Evolutionary conservation across 768 basidiomycete genomes (phyloP), one percentile per base, ranked within the genome.

Genomic region (Fomitopsis serialis): DNA sequence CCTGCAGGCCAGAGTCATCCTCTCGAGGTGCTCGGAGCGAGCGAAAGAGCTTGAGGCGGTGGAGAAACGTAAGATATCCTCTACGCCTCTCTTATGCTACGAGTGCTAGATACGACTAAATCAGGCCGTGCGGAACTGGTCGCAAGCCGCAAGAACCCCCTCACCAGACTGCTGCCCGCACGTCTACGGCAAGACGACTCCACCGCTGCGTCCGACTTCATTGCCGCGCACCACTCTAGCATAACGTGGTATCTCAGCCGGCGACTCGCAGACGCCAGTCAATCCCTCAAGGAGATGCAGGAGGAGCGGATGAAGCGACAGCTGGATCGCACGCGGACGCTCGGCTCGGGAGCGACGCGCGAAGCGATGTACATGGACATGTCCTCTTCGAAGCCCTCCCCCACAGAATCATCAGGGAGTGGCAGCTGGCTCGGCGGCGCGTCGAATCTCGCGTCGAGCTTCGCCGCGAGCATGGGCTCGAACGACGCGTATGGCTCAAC

Each of bases 271-370:
- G 82, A 89, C 57, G 81, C 86, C 23, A 87, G 90, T 60, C 84
- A 91, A 62, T 75, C 66, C 15, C 87, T 96, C 60, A 87, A 87
- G 59, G 85, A 90, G 58, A 80, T 98, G 75, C 97, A 99, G 70
- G 96, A 98, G 68, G 92, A 96, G 67, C 85, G 97, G 46, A 79
- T 94, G 51, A 87, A 85, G 66, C 82, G 96, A 4, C 89, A 96
- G 63, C 70, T 88, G 54, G 97, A 98, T 66, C 78, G 92, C 55
- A 82, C 86, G 12, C 80, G 79, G 54, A 90, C 89, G 1, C 78
- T 98, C 11, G 95, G 93, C 4, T 89, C 89, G 6, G 78, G 77
- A n/a, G 89, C 86, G 22, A 77, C 81, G 36, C 78, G 80, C 50
- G 89, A 88, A 60, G 79, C 74, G 32, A 70, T 80, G 56, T 69